A percentile compares a stretch with the other conserved stretches of the same genome.
phyloP scores from a whole-genome alignment of 139 green algal species.

The Choricystis sp. region DNA sequence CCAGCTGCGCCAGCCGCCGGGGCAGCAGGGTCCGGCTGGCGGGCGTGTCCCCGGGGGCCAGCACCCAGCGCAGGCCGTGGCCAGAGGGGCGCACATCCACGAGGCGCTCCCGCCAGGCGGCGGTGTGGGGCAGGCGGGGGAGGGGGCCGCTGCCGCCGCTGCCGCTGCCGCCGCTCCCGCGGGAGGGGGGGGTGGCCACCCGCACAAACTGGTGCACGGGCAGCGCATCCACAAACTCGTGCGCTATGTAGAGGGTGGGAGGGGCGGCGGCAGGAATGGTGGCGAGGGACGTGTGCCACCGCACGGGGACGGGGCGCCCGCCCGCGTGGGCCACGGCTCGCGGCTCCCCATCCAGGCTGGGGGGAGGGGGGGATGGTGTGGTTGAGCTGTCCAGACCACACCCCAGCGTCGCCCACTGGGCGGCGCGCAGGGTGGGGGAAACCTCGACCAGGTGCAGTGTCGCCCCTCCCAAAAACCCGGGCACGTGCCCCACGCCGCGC shows the following conservation, averaged over 20 bases:
- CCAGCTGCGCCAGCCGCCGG: conserved; percentile 40
- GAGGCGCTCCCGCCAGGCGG: conserved; percentile 63
- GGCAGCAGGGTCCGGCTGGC: conserved; percentile 42
- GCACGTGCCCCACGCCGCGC: conserved; percentile 32
- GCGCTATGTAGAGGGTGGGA: conserved; percentile 67
- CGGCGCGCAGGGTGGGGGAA: conserved; percentile 22
- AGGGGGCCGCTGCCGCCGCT: background rate
- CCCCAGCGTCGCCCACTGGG: conserved; percentile 32
- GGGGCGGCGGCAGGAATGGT: background rate
- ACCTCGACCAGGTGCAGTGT: conserved; percentile 74
- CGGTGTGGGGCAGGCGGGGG: conserved; percentile 4
- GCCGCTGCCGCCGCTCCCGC: too few relatives aligned
- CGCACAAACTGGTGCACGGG: conserved; percentile 88
- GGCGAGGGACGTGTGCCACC: conserved; percentile 4
- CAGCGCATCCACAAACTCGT: conserved; percentile 96
- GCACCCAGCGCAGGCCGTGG: conserved; percentile 50
- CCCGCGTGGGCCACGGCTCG: background rate
- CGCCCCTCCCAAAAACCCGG: conserved; percentile 21
- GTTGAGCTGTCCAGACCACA: conserved; percentile 2
- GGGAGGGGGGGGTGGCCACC: background rate
- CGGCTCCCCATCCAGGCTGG: conserved; percentile 42
- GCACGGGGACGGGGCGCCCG: background rate
- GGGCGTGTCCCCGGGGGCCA: conserved; percentile 50
- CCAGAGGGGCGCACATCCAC: conserved; percentile 43
- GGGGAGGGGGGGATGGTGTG: too few relatives aligned